Percentiles rank a stretch among this genome's conserved stretches.
Evolutionary conservation across 1,139 yeast species (phyloP).

Genomic region (Candida sp.): DNA sequence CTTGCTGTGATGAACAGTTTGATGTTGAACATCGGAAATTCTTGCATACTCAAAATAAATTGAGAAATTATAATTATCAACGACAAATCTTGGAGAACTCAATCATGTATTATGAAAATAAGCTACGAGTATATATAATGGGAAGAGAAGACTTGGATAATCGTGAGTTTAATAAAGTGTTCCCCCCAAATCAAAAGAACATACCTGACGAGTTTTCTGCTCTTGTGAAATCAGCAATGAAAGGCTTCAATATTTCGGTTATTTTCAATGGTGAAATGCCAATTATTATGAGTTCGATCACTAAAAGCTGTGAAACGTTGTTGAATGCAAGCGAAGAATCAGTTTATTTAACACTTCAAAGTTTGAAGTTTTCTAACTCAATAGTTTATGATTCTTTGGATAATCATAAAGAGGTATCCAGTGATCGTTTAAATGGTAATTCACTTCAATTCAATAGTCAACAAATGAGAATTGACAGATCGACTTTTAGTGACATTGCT

Average conservation of each 20-base stretch:
- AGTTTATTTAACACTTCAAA: slow-evolving; percentile 1
- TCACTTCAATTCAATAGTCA: slow-evolving; percentile 13
- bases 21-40: slow-evolving; percentile 7
- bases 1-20: slow-evolving; percentile 10
- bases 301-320: slow-evolving; percentile 10
- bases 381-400: slow-evolving; percentile 1
- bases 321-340: not conserved
- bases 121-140: slow-evolving; percentile 29
- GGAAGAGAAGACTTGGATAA: slow-evolving; percentile 2
- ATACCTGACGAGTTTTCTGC: slow-evolving; percentile 19
- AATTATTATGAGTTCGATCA: slow-evolving; percentile 8
- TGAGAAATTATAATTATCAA: slow-evolving; percentile 20
- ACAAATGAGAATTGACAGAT: slow-evolving; percentile 16
- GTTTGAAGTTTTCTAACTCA: not conserved
- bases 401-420: not conserved
- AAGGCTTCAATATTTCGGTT: slow-evolving; percentile 17
- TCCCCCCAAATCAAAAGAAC: slow-evolving; percentile 7
- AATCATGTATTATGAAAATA: slow-evolving; percentile 45
- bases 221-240: slow-evolving; percentile 14
- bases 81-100: slow-evolving; percentile 48
- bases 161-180: slow-evolving; percentile 18
- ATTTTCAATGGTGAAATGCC: slow-evolving; percentile 13
- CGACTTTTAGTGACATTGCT: too few relatives aligned
- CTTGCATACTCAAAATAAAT: slow-evolving; percentile 12
- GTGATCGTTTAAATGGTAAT: not conserved